Percentiles rank a stretch among this genome's conserved stretches.
Conservation (phyloP, 495 filamentous ascomycete genomes). For the Symbiotaphrina buchneri region DNA sequence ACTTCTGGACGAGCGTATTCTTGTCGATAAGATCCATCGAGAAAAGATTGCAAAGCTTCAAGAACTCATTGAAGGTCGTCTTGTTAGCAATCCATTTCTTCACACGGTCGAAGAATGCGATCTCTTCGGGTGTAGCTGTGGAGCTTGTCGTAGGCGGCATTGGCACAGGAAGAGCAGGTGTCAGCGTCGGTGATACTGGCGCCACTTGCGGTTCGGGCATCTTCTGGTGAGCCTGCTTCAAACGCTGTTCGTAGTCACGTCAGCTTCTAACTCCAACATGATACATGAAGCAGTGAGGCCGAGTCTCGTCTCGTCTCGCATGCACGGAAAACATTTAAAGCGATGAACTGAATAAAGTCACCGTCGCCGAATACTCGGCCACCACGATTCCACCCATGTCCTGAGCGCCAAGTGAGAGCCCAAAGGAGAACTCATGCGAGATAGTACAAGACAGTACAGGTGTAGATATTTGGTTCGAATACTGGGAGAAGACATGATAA, state of each 20-base stretch:
- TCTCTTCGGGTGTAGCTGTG: constrained; percentile 42
- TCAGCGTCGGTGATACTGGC: constrained; percentile 66
- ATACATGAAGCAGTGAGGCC: too few species aligned
- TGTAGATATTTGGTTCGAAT: too few species aligned
- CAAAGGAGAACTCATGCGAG: too few species aligned
- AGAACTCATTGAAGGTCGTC: constrained; percentile 74
- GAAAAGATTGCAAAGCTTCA: constrained; percentile 88
- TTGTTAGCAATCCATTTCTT: constrained; percentile 93
- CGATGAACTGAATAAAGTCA: constrained; percentile 2
- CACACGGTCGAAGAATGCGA: constrained; percentile 85
- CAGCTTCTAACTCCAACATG: too few species aligned
- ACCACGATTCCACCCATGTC: too few species aligned
- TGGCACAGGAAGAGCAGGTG: constrained; percentile 69
- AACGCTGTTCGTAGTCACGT: too few species aligned
- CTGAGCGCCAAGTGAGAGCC: too few species aligned
- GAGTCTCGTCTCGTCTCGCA: not conserved
- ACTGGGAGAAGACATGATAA: too few species aligned
- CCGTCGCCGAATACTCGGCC: too few species aligned
- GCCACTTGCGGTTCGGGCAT: constrained; percentile 36
- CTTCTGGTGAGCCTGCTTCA: constrained; percentile 38
- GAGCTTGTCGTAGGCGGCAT: constrained; percentile 49
- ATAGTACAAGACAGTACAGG: too few species aligned
- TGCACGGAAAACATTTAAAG: too few species aligned
- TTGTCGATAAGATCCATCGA: constrained; percentile 76
- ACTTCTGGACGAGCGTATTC: constrained; percentile 56